Conservation (phyloP, 108 stramenopile genomes). For the Licmophora abbreviata region DNA sequence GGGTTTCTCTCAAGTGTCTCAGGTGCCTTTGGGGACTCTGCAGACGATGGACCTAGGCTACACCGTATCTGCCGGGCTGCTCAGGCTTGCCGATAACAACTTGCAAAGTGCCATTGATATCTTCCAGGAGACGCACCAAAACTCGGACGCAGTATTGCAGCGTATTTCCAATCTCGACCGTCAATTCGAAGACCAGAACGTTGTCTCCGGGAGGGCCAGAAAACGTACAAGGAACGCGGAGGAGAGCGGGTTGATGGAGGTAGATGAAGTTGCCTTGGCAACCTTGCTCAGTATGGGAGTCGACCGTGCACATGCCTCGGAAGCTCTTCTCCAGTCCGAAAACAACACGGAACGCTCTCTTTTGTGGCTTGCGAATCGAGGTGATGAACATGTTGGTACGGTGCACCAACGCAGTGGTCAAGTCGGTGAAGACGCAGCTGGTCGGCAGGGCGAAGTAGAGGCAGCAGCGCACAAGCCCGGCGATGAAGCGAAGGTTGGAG, state of each 20-base stretch:
- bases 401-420: no score
- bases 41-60: not conserved
- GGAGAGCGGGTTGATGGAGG: slow-evolving; percentile 1
- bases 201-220: no score
- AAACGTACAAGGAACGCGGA: no score
- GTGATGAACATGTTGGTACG: no score
- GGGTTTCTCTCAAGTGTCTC: slow-evolving; percentile 4
- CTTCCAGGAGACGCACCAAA: slow-evolving; percentile 8
- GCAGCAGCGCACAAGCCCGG: not conserved
- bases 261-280: slow-evolving; percentile 12
- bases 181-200: slow-evolving; percentile 1
- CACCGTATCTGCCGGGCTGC: slow-evolving; percentile 6
- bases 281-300: slow-evolving; percentile 17
- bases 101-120: slow-evolving; percentile 12
- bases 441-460: not conserved
- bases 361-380: slow-evolving; percentile 9
- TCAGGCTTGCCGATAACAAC: slow-evolving; percentile 15
- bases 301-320: not conserved
- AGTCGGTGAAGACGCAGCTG: slow-evolving; percentile 4
- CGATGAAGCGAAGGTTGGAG: not conserved
- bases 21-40: not conserved
- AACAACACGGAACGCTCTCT: slow-evolving; percentile 10
- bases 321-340: not conserved
- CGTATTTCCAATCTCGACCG: slow-evolving; percentile 8
- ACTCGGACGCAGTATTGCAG: slow-evolving; percentile 7